These are phyloP conservation scores for Phytopythium oedochilum DNA, from an alignment of 352 stramenopile species.

Conservation along the genomic window DNA sequence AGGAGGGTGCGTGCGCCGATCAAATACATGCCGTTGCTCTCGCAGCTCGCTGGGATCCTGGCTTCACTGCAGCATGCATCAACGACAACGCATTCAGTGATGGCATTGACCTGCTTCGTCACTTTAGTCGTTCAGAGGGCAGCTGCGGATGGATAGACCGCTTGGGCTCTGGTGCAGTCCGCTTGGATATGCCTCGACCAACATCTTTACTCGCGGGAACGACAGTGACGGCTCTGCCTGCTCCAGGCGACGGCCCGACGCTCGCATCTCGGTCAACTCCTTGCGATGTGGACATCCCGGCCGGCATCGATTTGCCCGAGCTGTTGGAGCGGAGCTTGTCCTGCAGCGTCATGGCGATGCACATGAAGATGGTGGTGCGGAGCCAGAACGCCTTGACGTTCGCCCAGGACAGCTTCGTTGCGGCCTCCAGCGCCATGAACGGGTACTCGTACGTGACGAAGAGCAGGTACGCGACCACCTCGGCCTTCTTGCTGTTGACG, in stretches of 20 bases:
- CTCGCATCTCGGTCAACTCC: neutral
- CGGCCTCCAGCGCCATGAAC: conserved; percentile 8
- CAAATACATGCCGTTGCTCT: neutral
- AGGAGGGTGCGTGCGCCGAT: neutral
- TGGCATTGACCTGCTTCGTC: neutral
- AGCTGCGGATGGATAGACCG: neutral
- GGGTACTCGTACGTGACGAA: conserved; percentile 22
- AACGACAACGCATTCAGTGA: no score
- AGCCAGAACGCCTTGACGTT: conserved; percentile 3
- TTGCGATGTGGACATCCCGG: neutral
- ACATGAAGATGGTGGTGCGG: conserved; percentile 3
- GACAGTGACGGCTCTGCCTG: neutral
- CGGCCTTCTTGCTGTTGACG: conserved; percentile 5
- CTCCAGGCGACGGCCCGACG: neutral
- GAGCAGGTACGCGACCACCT: conserved; percentile 19
- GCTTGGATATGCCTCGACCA: neutral
- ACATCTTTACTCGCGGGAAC: neutral
- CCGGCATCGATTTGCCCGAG: neutral
- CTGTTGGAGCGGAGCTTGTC: neutral
- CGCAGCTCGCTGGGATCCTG: no score
- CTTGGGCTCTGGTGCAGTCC: neutral
- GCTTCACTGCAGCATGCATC: no score
- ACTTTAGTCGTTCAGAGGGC: neutral
- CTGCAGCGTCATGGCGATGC: conserved; percentile 3
- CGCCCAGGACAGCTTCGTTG: neutral